These are phyloP conservation scores for Allium sativum DNA, from an alignment of 106 monocot genomes.

Conservation along the genomic window DNA sequence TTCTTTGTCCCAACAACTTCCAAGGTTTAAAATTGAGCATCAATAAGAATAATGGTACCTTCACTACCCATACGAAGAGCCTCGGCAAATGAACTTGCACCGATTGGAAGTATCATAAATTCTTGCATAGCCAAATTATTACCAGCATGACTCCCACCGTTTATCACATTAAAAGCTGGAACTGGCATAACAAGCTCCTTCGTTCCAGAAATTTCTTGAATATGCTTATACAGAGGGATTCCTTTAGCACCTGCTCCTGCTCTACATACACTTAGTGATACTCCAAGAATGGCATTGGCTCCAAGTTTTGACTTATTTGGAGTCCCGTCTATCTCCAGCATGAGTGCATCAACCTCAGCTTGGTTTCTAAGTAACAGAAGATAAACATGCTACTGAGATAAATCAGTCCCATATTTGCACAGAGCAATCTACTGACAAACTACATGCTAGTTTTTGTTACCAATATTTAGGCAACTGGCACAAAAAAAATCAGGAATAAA, in stretches of 20 bases:
- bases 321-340: slow-evolving; percentile 93
- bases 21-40: too few relatives aligned
- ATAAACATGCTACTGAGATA: background rate
- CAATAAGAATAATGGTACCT: slow-evolving; percentile 31
- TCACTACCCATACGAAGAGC: slow-evolving; percentile 93
- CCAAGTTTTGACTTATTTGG: slow-evolving; percentile 87
- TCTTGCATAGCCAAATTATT: slow-evolving; percentile 99
- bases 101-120: slow-evolving; percentile 96
- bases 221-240: slow-evolving; percentile 84
- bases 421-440: too few relatives aligned
- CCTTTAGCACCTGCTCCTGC: slow-evolving; percentile 93
- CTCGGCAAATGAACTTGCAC: slow-evolving; percentile 84
- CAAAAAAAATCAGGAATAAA: too few relatives aligned
- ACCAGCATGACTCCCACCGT: slow-evolving; percentile 97
- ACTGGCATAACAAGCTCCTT: slow-evolving; percentile 96
- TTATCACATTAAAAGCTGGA: slow-evolving; percentile 98
- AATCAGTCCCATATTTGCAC: too few relatives aligned
- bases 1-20: too few relatives aligned
- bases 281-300: slow-evolving; percentile 92
- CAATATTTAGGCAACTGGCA: too few relatives aligned
- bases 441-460: too few relatives aligned
- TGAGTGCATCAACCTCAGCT: slow-evolving; percentile 67
- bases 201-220: slow-evolving; percentile 79
- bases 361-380: slow-evolving; percentile 48
- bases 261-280: slow-evolving; percentile 81